Conservation (phyloP, 2,329 filamentous ascomycete species). For the Fusarium nurragi region DNA sequence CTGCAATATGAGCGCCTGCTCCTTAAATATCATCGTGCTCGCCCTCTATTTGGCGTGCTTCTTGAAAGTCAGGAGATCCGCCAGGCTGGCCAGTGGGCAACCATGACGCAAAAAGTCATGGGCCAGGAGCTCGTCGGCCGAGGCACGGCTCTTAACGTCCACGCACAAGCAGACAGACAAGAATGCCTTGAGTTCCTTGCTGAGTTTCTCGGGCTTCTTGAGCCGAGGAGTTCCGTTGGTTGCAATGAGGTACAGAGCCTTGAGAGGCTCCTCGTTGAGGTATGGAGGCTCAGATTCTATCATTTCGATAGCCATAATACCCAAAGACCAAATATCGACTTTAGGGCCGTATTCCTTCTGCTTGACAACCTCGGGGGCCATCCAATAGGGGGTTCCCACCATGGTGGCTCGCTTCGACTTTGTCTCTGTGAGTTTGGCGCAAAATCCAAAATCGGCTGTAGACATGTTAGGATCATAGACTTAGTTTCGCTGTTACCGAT, state of each 20-base stretch:
- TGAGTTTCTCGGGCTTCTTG: slow-evolving; percentile 98
- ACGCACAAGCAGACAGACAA: slow-evolving; percentile 95
- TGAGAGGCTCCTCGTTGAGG: slow-evolving; percentile 96
- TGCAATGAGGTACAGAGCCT: slow-evolving; percentile 96
- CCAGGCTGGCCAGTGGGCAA: slow-evolving; percentile 82
- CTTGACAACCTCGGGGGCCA: slow-evolving; percentile 99
- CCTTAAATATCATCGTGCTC: slow-evolving; percentile 27
- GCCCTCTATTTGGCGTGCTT: slow-evolving; percentile 69
- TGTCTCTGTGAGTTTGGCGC: slow-evolving; percentile 95
- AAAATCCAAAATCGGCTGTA: slow-evolving; percentile 98
- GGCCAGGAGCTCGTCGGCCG: slow-evolving; percentile 85
- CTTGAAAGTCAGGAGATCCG: slow-evolving; percentile 89
- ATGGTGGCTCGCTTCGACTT: slow-evolving; percentile 98
- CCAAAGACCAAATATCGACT: slow-evolving; percentile 98
- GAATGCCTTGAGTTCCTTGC: slow-evolving; percentile 98
- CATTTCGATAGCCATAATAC: slow-evolving; percentile 99
- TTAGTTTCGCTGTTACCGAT: neutral
- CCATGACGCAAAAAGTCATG: slow-evolving; percentile 96
- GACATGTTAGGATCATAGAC: slow-evolving; percentile 25
- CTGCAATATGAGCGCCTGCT: slow-evolving; percentile 31
- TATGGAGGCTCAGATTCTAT: slow-evolving; percentile 98
- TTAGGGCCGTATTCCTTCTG: slow-evolving; percentile 99
- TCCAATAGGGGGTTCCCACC: slow-evolving; percentile 99
- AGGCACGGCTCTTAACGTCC: slow-evolving; percentile 93
- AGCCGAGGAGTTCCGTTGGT: slow-evolving; percentile 96